Conservation (phyloP, 106 monocot species). For the Apostasia ramifera region DNA sequence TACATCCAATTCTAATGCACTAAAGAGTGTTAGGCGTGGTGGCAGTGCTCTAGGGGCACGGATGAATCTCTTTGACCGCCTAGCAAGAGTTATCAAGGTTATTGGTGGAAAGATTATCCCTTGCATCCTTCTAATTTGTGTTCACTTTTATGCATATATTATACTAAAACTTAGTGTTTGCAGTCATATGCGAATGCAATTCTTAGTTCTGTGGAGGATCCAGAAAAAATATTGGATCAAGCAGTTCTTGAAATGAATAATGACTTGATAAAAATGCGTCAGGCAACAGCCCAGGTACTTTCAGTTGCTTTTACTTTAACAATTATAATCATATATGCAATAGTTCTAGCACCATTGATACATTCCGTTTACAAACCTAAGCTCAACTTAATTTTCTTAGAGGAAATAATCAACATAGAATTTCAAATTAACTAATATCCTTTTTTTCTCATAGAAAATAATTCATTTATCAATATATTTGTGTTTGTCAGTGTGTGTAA, state of each 20-base stretch:
- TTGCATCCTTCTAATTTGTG: not conserved
- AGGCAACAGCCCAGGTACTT: slow-evolving; percentile 91
- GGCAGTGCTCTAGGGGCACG: slow-evolving; percentile 55
- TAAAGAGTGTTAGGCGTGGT: slow-evolving; percentile 31
- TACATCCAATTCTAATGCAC: slow-evolving; percentile 26
- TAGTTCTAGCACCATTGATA: too few species aligned
- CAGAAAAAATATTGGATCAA: slow-evolving; percentile 96
- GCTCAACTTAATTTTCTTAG: too few species aligned
- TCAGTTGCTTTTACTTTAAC: not conserved
- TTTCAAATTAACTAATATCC: too few species aligned
- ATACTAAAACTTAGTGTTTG: slow-evolving; percentile 8
- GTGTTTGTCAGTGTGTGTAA: too few species aligned
- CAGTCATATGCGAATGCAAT: slow-evolving; percentile 98
- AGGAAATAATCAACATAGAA: too few species aligned
- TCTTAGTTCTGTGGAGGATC: slow-evolving; percentile 82
- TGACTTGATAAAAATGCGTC: slow-evolving; percentile 94
- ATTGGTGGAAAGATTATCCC: not conserved
- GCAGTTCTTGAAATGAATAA: slow-evolving; percentile 98
- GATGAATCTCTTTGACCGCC: slow-evolving; percentile 84
- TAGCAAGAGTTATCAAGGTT: slow-evolving; percentile 86
- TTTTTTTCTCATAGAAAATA: too few species aligned
- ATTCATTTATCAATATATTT: too few species aligned
- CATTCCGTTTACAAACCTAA: too few species aligned
- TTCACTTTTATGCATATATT: slow-evolving; percentile 1
- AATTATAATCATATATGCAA: too few species aligned